phyloP scores from a whole-genome alignment of 2,329 filamentous ascomycete species.

The Thermoascus crustaceus region DNA sequence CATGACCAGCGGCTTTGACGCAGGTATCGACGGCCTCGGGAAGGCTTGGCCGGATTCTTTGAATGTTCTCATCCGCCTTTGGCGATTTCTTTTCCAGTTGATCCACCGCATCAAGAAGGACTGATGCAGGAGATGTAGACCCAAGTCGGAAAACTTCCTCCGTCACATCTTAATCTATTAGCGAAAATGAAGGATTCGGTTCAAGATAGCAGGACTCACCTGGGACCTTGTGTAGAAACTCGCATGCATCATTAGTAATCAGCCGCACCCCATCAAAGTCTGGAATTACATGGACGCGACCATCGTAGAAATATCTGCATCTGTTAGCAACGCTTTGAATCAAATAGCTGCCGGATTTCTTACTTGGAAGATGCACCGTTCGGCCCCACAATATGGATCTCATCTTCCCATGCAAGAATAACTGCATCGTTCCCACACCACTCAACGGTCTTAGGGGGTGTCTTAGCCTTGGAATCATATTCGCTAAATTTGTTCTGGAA shows the following conservation, averaged over 20 bases:
- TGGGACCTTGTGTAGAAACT: constrained; percentile 92
- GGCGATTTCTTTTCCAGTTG: constrained; percentile 89
- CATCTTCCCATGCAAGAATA: constrained; percentile 93
- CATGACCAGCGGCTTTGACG: constrained; percentile 84
- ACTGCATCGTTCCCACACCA: constrained; percentile 97
- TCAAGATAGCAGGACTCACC: constrained; percentile 30
- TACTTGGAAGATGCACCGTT: constrained; percentile 62
- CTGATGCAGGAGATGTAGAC: constrained; percentile 79
- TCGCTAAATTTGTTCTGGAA: constrained; percentile 89
- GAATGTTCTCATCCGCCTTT: constrained; percentile 95
- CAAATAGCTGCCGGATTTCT: constrained; percentile 6
- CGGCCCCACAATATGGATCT: constrained; percentile 87
- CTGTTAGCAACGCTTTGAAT: constrained; percentile 11
- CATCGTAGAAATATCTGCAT: constrained; percentile 76
- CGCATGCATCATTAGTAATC: constrained; percentile 88
- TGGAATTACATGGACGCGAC: constrained; percentile 77
- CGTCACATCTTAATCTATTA: constrained; percentile 50
- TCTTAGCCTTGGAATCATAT: constrained; percentile 80
- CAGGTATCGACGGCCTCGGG: constrained; percentile 91
- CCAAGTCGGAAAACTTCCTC: constrained; percentile 85
- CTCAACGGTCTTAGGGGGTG: constrained; percentile 75
- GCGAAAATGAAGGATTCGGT: no score
- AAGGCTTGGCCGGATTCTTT: constrained; percentile 78
- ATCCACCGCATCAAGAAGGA: constrained; percentile 86
- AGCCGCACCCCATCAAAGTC: constrained; percentile 85